These are phyloP conservation scores for Phytopythium helicoides DNA, from an alignment of 352 stramenopile species.

Conservation along the genomic window DNA sequence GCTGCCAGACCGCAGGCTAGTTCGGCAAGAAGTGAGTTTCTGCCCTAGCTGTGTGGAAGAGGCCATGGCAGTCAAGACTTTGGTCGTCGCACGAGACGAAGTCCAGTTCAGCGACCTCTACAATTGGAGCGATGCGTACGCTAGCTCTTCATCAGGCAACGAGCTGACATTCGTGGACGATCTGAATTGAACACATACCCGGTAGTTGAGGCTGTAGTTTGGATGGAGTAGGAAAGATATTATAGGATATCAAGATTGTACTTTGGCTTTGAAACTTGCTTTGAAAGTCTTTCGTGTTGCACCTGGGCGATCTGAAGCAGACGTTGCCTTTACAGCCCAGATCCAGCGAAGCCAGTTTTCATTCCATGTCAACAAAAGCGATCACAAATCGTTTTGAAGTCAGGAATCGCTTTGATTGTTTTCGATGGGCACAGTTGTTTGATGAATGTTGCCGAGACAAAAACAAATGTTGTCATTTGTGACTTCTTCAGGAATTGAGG, in stretches of 20 bases:
- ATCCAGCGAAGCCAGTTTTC: too few relatives aligned
- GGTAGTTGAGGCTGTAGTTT: slow-evolving; percentile 2
- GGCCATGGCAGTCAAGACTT: slow-evolving; percentile 18
- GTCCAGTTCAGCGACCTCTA: slow-evolving; percentile 19
- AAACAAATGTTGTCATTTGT: too few relatives aligned
- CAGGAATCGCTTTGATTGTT: too few relatives aligned
- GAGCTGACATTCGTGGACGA: slow-evolving; percentile 18
- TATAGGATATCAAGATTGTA: slow-evolving; percentile 1
- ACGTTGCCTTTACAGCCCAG: too few relatives aligned
- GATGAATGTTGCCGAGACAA: too few relatives aligned
- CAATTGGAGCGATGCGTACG: slow-evolving; percentile 28
- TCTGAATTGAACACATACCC: slow-evolving; percentile 25
- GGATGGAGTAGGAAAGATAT: slow-evolving; percentile 4
- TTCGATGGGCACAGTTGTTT: too few relatives aligned
- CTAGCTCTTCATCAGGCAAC: slow-evolving; percentile 17
- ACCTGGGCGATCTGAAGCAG: too few relatives aligned
- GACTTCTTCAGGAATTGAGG: too few relatives aligned
- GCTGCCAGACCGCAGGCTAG: slow-evolving; percentile 22
- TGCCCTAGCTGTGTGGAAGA: slow-evolving; percentile 17
- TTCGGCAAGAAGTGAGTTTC: slow-evolving; percentile 24
- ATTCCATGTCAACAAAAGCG: too few relatives aligned
- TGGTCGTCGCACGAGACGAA: slow-evolving; percentile 25
- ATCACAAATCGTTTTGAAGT: too few relatives aligned
- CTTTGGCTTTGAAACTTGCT: too few relatives aligned
- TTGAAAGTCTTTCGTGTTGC: too few relatives aligned